Conservation (phyloP, 1,284 basidiomycete genomes). For the Trichosporon faecale region DNA sequence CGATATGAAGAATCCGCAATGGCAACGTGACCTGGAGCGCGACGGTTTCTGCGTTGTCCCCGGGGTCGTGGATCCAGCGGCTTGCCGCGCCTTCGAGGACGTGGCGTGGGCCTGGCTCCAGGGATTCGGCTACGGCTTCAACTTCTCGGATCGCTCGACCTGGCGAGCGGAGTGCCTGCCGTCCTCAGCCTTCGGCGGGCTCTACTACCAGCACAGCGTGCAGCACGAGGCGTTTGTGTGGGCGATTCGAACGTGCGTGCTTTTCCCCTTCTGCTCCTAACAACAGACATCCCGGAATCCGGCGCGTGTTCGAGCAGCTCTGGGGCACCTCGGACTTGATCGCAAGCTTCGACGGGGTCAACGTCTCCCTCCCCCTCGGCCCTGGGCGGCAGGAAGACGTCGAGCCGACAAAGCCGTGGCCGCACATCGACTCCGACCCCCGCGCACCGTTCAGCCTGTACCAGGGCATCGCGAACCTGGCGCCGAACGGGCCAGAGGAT, state of each 20-base stretch:
- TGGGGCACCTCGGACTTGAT: conserved; percentile 49
- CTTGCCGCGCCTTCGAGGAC: neutral
- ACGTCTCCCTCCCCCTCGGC: conserved; percentile 27
- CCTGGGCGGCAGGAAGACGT: conserved; percentile 21
- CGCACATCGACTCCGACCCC: conserved; percentile 35
- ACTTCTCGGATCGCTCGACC: neutral
- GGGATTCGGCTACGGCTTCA: neutral
- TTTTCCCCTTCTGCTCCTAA: neutral
- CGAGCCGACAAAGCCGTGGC: conserved; percentile 23
- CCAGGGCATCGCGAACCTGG: conserved; percentile 34
- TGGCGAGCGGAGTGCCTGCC: neutral
- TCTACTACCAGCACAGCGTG: conserved; percentile 37
- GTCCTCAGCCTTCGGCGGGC: conserved; percentile 21
- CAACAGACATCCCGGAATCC: too few species aligned
- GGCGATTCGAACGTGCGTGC: conserved; percentile 32
- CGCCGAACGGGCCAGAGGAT: conserved; percentile 31
- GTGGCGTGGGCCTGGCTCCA: neutral
- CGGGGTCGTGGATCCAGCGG: neutral
- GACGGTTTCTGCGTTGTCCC: neutral
- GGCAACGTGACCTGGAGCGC: neutral
- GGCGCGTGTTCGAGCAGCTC: conserved; percentile 21
- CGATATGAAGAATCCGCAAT: neutral
- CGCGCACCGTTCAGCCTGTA: conserved; percentile 29
- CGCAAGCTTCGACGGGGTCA: conserved; percentile 39
- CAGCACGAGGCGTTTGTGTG: conserved; percentile 47